A percentile compares a stretch with the other conserved stretches of the same genome.
Conservation (phyloP, 306 rosid species). For the Chamaecrista fasciculata region DNA sequence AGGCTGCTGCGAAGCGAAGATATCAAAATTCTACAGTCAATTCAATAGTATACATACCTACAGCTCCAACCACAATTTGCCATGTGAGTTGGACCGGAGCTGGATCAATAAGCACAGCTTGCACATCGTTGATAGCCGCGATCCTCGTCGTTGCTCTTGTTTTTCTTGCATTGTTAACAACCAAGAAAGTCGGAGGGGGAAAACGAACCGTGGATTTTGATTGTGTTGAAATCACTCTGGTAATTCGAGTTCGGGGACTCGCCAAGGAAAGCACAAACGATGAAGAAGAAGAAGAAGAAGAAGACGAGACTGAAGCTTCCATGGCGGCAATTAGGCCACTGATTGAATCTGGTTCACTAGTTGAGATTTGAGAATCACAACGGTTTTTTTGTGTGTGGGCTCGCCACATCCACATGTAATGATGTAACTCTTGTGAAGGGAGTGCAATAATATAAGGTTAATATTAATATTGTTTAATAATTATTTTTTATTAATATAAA, state of each 20-base stretch:
- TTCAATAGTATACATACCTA: constrained; percentile 30
- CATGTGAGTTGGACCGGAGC: constrained; percentile 42
- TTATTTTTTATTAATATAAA: too few species aligned
- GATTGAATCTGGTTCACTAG: background rate
- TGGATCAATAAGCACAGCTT: constrained; percentile 32
- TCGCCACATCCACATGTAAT: constrained; percentile 42
- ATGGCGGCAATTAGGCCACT: constrained; percentile 12
- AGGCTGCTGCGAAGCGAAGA: too few species aligned
- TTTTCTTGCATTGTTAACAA: constrained; percentile 14
- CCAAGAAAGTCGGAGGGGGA: background rate
- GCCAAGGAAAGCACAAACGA: constrained; percentile 29
- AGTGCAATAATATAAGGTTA: too few species aligned
- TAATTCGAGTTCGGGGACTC: constrained; percentile 10
- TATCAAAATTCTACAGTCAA: too few species aligned
- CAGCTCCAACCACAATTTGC: constrained; percentile 48
- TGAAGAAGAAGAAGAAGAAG: constrained; percentile 17
- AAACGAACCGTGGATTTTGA: background rate
- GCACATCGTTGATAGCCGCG: constrained; percentile 26
- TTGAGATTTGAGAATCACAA: too few species aligned
- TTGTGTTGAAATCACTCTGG: background rate
- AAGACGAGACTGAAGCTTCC: constrained; percentile 43
- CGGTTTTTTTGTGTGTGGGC: too few species aligned
- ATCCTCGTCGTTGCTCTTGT: constrained; percentile 16
- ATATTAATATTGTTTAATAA: too few species aligned
- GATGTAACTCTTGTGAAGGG: too few species aligned